Evolutionary conservation across 306 rosid genomes (phyloP).

Genomic region (Macrotyloma uniflorum): DNA sequence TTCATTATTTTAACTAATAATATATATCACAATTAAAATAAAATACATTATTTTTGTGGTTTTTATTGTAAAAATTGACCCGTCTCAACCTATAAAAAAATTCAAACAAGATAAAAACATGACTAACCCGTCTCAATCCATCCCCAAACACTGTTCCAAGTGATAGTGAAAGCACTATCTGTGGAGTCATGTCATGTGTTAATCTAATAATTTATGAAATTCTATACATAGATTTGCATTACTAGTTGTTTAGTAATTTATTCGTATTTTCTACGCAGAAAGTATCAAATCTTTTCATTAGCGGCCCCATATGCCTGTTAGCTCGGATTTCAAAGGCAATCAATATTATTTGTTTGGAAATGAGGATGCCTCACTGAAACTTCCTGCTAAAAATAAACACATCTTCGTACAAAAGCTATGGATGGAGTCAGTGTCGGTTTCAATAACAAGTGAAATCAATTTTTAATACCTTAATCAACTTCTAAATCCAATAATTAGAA

Average conservation of each 20-base stretch:
- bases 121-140: no score
- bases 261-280: no score
- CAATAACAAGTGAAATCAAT: no score
- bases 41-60: no score
- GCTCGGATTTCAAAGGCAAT: constrained; percentile 32
- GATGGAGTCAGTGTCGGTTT: neutral
- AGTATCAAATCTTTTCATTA: no score
- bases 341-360: neutral
- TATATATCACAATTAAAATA: no score
- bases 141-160: neutral
- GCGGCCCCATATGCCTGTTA: neutral
- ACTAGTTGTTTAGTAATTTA: no score
- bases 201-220: neutral
- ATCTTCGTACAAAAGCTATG: neutral
- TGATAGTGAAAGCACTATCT: neutral
- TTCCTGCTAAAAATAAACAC: neutral
- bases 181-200: neutral
- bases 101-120: no score
- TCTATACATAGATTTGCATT: neutral
- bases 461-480: no score
- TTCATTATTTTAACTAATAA: neutral
- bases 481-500: no score
- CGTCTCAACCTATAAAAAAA: no score
- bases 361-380: constrained; percentile 1
- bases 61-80: no score